These are phyloP conservation scores for Reutealis trisperma DNA, from an alignment of 345 rosid species.

Conservation along the genomic window DNA sequence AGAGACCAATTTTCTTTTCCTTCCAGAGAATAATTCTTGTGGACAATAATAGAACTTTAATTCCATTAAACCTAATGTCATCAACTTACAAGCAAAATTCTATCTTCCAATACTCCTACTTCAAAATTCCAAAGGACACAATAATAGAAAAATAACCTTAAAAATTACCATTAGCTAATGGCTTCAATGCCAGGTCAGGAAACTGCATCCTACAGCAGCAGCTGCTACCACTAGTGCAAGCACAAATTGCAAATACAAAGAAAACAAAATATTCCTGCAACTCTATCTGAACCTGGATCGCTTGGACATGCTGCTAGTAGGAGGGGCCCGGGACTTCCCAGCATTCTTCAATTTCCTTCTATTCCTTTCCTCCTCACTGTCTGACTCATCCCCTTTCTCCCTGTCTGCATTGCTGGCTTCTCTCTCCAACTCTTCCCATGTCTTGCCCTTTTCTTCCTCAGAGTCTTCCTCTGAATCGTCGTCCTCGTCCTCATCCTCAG, in stretches of 20 bases:
- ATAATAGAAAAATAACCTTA: not conserved
- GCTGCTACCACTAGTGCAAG: not conserved
- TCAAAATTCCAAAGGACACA: not conserved
- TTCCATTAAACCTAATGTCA: constrained; percentile 5
- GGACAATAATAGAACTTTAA: not conserved
- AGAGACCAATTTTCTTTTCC: not conserved
- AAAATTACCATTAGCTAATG: not conserved
- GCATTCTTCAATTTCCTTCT: constrained; percentile 83
- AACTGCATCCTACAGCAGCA: constrained; percentile 10
- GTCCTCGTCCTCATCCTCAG: constrained; percentile 76
- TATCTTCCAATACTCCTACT: constrained; percentile 4
- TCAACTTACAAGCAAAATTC: constrained; percentile 4
- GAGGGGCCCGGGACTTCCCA: constrained; percentile 68
- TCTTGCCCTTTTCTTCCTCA: constrained; percentile 92
- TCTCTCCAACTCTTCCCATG: constrained; percentile 98
- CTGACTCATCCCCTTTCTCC: constrained; percentile 82
- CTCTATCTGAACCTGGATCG: constrained; percentile 17
- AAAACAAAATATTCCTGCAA: not conserved
- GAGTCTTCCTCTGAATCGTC: constrained; percentile 69
- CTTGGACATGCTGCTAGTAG: constrained; percentile 13
- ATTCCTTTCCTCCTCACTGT: constrained; percentile 91
- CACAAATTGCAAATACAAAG: not conserved
- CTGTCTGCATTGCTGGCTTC: constrained; percentile 95
- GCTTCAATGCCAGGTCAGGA: constrained; percentile 1
- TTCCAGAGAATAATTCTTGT: not conserved